Evolutionary conservation across 176 grass and related monocot species (phyloP).

Genomic region (Ensete glaucum): DNA sequence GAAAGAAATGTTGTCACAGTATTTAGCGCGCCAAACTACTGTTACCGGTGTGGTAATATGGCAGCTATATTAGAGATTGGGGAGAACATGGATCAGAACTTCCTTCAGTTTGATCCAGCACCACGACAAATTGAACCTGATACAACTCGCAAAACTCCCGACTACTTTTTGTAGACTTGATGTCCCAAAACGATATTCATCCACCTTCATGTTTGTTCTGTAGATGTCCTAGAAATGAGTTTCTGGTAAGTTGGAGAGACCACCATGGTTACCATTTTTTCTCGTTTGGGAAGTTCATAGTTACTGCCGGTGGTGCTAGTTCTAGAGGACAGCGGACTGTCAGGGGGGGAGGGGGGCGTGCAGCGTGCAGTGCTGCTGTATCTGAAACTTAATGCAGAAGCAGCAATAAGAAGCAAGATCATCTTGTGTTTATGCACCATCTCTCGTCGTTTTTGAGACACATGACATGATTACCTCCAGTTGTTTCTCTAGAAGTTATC

Average conservation of each 20-base stretch:
- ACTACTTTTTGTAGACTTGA: constrained; percentile 88
- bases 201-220: background rate
- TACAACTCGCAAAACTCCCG: constrained; percentile 82
- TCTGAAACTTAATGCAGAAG: background rate
- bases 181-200: too few species aligned
- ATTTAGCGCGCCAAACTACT: constrained; percentile 93
- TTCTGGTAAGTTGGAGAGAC: background rate
- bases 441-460: too few species aligned
- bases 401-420: background rate
- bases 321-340: background rate
- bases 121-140: constrained; percentile 85
- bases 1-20: constrained; percentile 93
- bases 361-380: background rate
- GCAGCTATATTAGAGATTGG: constrained; percentile 88
- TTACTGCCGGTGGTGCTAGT: background rate
- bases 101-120: constrained; percentile 87
- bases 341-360: background rate
- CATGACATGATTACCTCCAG: too few species aligned
- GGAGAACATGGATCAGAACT: constrained; percentile 93
- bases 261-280: background rate
- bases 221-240: background rate
- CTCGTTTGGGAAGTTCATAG: background rate
- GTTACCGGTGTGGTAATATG: constrained; percentile 95
- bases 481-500: too few species aligned
- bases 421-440: background rate